Base-by-base conservation (phyloP, 2,329 filamentous ascomycete species). In the Truncatella angustata region DNA sequence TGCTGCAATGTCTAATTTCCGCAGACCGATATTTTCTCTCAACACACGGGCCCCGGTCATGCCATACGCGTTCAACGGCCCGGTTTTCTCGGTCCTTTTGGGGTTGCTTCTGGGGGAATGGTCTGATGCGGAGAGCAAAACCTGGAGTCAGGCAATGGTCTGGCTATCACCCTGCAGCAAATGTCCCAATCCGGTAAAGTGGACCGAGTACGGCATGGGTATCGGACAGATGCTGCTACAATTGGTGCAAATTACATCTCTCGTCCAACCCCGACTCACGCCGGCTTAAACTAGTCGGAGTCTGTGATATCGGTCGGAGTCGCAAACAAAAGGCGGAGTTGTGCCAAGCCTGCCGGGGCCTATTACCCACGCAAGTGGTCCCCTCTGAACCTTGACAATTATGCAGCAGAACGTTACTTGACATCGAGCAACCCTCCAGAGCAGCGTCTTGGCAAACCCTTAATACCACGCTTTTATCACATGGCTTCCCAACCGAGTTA, bases 201-300 rank as follows among this genome's bases (percentile, higher is more conserved):
- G 26, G 43, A 28, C 43, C 43, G 43, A 46, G 43, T 34, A 46
- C 23, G 34, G 26, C 43, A 30, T 16, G 43, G 43, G 43, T 46
- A 20, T 46, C 43, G 43, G 43, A 34, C n/a, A 16, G 24, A 32
- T 21, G n/a, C n/a, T 14, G 9, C 11, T 20, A 3, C 16, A 3
- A 35, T 46, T 46, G 26, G 43, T 35, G 6, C 16, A 23, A n/a
- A n/a, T 18, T 7, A 12, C 4, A 2, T 34, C 26, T 34, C n/a
- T 16, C 28, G 10, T 46, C 16, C 14, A 11, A 16, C 7, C 32
- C 28, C 10, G 30, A 28, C 16, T 21, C 14, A 16, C 7, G 34
- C 28, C 10, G 30, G 43, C 43, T 26, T 26, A 46, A 4, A 26
- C 26, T 9, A 14, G 20, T 32, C 43, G 43, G 43, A 46, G 10